Base-by-base conservation (phyloP, 805 yeast genomes). In the Yarrowia sp. region DNA sequence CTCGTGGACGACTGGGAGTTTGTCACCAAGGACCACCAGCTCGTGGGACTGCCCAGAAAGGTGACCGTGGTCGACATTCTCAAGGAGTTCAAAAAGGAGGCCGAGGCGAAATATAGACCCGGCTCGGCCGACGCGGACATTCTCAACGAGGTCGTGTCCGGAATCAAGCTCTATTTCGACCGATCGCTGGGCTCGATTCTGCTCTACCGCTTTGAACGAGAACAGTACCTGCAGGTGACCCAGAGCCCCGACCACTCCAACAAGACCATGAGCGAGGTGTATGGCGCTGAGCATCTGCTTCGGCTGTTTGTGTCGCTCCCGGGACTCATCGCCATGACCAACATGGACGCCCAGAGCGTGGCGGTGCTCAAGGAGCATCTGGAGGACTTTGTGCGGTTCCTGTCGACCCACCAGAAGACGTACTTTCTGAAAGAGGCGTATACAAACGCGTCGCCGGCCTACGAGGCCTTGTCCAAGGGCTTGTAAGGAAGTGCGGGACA, bases 1-100 rank as follows among this genome's bases (percentile, higher is more conserved):
- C 79, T 94, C 46, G 97, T 93, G 0, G 92, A 91, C 76, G 98
- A 94, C 80, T 94, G 98, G 99, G 97, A 94, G 77, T 82, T 82
- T 72, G 84, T 94, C 42, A 92, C 98, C 0, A 90, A 90, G 73
- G 90, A 92, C 72, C 88, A 89, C 65, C 86, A 87, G 76, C 77
- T 92, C 52, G 85, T 91, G 3, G 79, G 83, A 35, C 77, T 93
- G 50, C 97, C 97, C 0, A 81, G 86, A 15, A 78, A 77, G 43
- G 81, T 82, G 2, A 83, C 85, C 0, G 89, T 90, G 1, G 79
- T 81, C 0, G 80, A 79, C 2, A 84, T 92, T 2, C 76, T 94
- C 9, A 73, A 77, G 11, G 82, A 83, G n/a, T 94, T 87, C 76
- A 48, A 63, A 14, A 76, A 80, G 52, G 74, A 75, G 2, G 50